Evolutionary conservation across 1,284 basidiomycete species (phyloP).

Genomic region (Cryptococcus neoformans): DNA sequence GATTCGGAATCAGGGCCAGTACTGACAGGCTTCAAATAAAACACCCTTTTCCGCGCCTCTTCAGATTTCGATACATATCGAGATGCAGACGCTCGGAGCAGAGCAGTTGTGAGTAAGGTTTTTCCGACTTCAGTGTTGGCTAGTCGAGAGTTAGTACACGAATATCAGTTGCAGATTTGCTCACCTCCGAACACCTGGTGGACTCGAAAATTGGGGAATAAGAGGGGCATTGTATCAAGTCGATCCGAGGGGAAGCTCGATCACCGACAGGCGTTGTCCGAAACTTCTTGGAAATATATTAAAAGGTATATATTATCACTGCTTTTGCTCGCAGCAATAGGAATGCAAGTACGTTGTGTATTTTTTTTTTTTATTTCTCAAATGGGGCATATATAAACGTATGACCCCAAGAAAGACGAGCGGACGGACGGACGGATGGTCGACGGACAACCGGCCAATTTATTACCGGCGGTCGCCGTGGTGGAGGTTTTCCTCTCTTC

Average conservation of each 20-base stretch:
- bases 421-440: too few species aligned
- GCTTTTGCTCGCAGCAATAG: too few species aligned
- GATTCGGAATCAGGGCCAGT: slow-evolving; percentile 76
- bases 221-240: slow-evolving; percentile 46
- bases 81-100: slow-evolving; percentile 67
- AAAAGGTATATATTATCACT: too few species aligned
- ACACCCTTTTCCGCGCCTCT: slow-evolving; percentile 52
- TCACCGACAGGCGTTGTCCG: too few species aligned
- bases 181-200: slow-evolving; percentile 79
- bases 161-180: slow-evolving; percentile 59
- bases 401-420: too few species aligned
- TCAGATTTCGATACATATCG: slow-evolving; percentile 30
- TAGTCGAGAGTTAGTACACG: slow-evolving; percentile 3
- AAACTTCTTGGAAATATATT: too few species aligned
- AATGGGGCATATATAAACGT: too few species aligned
- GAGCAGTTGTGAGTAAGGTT: slow-evolving; percentile 79
- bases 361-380: too few species aligned
- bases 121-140: slow-evolving; percentile 66
- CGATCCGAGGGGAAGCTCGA: too few species aligned
- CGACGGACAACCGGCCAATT: neutral
- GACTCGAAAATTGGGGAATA: slow-evolving; percentile 74
- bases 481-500: neutral
- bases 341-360: too few species aligned
- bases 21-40: slow-evolving; percentile 88
- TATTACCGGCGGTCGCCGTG: neutral